Evolutionary conservation across 257 asterid genomes (phyloP).

Genomic region (Solanum corneliomulleri): DNA sequence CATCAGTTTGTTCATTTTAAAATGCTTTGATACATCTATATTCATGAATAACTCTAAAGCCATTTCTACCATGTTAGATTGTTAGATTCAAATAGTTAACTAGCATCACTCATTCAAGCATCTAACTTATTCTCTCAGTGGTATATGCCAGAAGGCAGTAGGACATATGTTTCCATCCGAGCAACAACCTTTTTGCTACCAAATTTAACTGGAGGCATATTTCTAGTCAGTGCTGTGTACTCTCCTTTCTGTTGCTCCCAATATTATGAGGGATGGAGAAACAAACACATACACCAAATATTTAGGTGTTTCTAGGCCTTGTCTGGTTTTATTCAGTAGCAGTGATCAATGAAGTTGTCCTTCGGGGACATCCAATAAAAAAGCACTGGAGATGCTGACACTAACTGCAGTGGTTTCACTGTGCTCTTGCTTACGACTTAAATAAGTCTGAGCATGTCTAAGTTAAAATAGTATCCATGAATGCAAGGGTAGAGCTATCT

Average conservation of each 20-base stretch:
- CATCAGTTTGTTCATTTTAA: not conserved
- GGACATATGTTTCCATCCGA: not conserved
- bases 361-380: not conserved
- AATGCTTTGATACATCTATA: not conserved
- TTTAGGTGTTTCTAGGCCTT: not conserved
- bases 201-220: not conserved
- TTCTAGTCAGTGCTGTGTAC: not conserved
- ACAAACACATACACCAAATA: not conserved
- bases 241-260: not conserved
- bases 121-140: not conserved
- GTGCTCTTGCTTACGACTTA: not conserved
- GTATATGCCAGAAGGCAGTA: not conserved
- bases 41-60: not conserved
- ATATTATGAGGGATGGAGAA: not conserved
- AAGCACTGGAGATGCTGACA: not conserved
- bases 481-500: not conserved
- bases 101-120: not conserved
- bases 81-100: not conserved
- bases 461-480: not conserved
- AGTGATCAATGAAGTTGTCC: not conserved
- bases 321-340: not conserved
- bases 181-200: not conserved
- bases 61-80: not conserved
- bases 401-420: not conserved
- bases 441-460: not conserved